phyloP scores from a whole-genome alignment of 441 rosid species.

The Francoa sonchifolia region DNA sequence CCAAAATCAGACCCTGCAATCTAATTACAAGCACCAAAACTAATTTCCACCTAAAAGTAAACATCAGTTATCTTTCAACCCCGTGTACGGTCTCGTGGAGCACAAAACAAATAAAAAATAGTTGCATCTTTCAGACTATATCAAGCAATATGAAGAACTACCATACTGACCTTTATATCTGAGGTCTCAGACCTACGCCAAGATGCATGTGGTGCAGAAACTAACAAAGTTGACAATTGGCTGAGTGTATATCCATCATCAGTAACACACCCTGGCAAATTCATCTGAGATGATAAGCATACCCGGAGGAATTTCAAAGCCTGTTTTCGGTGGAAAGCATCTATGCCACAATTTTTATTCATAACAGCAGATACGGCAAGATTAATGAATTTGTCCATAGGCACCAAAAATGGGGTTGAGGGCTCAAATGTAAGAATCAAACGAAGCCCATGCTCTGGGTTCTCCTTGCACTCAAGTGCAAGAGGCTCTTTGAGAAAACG shows the following conservation, averaged over 20 bases:
- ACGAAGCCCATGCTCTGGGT: conserved; percentile 97
- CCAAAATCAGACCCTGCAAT: too few species aligned
- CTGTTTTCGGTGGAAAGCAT: conserved; percentile 75
- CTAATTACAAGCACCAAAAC: too few species aligned
- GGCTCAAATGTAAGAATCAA: conserved; percentile 95
- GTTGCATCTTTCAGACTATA: conserved; percentile 1
- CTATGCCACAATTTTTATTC: conserved; percentile 41
- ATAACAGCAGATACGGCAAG: conserved; percentile 87
- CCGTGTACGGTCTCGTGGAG: too few species aligned
- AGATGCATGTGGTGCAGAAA: conserved; percentile 59
- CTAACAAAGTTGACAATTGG: conserved; percentile 52
- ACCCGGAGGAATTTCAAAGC: conserved; percentile 80
- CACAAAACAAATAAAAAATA: too few species aligned
- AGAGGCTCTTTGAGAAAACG: conserved; percentile 94
- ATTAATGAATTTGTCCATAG: conserved; percentile 86
- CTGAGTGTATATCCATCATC: conserved; percentile 58
- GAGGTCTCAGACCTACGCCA: conserved; percentile 59
- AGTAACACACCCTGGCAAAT: conserved; percentile 73
- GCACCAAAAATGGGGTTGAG: conserved; percentile 89
- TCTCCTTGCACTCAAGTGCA: conserved; percentile 95
- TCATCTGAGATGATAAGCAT: conserved; percentile 90
- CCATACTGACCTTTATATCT: conserved; percentile 80
- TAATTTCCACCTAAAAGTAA: too few species aligned
- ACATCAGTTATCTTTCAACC: too few species aligned
- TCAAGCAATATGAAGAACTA: conserved; percentile 9